Percentiles rank a stretch among this genome's conserved stretches.
Evolutionary conservation across 2,329 filamentous ascomycete species (phyloP).

Genomic region (Stagonosporopsis tanaceti): DNA sequence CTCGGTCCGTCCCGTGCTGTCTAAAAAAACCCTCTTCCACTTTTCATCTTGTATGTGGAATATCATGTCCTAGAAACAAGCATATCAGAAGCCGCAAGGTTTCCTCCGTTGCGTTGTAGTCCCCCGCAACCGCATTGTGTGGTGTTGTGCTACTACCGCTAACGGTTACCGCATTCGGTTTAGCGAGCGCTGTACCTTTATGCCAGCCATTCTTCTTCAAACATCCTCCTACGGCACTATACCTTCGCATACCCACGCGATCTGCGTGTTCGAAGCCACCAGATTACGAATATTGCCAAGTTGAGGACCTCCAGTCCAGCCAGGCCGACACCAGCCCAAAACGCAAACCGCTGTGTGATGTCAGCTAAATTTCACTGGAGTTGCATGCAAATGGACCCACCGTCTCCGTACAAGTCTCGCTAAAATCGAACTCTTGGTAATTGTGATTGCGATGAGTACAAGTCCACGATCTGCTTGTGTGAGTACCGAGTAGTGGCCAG

Average conservation of each 20-base stretch:
- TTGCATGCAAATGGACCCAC: slow-evolving; percentile 12
- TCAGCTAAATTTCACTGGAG: slow-evolving; percentile 1
- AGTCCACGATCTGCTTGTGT: slow-evolving; percentile 26
- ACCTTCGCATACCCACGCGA: slow-evolving; percentile 26
- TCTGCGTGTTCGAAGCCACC: slow-evolving; percentile 22
- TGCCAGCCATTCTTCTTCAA: too few species aligned
- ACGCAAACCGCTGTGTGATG: slow-evolving; percentile 21
- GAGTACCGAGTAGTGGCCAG: not conserved
- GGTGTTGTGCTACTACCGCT: not conserved
- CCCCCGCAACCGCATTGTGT: not conserved
- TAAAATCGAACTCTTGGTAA: slow-evolving; percentile 27
- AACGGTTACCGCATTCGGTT: not conserved
- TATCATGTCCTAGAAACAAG: not conserved
- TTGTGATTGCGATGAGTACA: slow-evolving; percentile 25
- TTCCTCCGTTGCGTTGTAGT: not conserved
- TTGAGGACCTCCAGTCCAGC: slow-evolving; percentile 29
- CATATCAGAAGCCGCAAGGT: not conserved
- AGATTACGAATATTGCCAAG: slow-evolving; percentile 24
- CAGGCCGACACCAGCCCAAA: slow-evolving; percentile 29
- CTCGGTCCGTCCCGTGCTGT: not conserved
- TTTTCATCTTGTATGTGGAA: not conserved
- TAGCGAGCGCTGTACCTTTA: not conserved
- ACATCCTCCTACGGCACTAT: not conserved
- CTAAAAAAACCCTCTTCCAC: not conserved
- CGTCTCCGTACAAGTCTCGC: slow-evolving; percentile 26